phyloP scores from a whole-genome alignment of 257 asterid genomes.

The Ilex asprella region DNA sequence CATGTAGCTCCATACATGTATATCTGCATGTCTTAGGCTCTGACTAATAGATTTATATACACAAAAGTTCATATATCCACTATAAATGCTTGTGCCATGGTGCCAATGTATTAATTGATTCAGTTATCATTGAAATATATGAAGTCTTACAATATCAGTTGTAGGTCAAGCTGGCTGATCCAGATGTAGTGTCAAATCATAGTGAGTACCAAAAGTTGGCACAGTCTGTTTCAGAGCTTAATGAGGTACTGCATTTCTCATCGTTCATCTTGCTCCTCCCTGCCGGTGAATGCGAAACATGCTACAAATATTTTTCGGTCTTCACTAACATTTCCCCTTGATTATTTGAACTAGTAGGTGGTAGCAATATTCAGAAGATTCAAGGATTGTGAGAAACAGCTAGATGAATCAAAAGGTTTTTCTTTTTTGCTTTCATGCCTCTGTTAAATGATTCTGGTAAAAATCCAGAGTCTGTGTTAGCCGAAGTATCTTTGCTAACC shows the following conservation, averaged over 20 bases:
- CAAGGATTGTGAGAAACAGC: constrained; percentile 78
- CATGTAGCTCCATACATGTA: too few relatives aligned
- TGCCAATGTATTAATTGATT: too few relatives aligned
- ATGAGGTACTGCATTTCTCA: constrained; percentile 52
- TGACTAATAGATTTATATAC: too few relatives aligned
- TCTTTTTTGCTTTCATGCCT: constrained; percentile 8
- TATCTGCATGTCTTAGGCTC: too few relatives aligned
- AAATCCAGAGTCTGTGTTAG: not conserved
- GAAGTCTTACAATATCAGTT: constrained; percentile 8
- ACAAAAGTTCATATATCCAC: too few relatives aligned
- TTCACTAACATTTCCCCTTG: constrained; percentile 10
- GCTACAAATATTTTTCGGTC: constrained; percentile 5
- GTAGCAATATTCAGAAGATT: constrained; percentile 58
- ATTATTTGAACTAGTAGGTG: constrained; percentile 52
- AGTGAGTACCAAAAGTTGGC: constrained; percentile 91
- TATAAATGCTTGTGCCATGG: too few relatives aligned
- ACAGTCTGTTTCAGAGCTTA: constrained; percentile 88
- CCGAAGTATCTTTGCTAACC: not conserved
- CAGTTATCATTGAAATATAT: not conserved
- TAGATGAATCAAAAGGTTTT: constrained; percentile 86
- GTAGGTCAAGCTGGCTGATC: constrained; percentile 89
- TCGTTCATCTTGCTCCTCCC: constrained; percentile 6
- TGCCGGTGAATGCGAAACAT: constrained; percentile 3
- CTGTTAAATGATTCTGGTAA: constrained; percentile 5
- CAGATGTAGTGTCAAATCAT: constrained; percentile 85